A percentile compares a stretch with the other conserved stretches of the same genome.
These are phyloP conservation scores for Murraya koenigii DNA, from an alignment of 345 rosid genomes.

Conservation along the genomic window DNA sequence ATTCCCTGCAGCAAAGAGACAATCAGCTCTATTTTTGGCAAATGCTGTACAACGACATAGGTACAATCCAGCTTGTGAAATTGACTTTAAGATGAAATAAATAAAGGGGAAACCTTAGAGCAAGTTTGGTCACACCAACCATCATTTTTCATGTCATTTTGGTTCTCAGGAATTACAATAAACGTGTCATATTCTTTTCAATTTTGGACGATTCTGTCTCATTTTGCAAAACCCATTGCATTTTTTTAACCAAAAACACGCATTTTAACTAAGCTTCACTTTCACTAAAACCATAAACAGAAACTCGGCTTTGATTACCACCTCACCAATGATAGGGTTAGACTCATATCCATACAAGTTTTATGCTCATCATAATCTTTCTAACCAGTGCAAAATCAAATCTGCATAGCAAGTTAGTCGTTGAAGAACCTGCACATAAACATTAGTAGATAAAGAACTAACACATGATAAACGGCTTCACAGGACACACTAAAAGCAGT, in stretches of 20 bases:
- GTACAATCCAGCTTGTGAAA: background rate
- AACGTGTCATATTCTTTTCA: background rate
- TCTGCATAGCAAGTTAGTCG: background rate
- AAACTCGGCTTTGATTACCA: background rate
- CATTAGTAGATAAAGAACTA: background rate
- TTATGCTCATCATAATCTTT: background rate
- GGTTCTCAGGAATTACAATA: background rate
- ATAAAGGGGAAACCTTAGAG: background rate
- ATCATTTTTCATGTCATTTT: background rate
- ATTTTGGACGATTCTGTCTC: background rate
- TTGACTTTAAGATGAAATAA: background rate
- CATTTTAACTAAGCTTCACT: background rate
- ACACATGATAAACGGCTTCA: background rate
- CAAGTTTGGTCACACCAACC: background rate
- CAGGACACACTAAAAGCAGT: background rate
- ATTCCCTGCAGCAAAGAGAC: conserved; percentile 62
- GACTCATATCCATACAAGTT: background rate
- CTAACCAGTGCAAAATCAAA: conserved; percentile 11
- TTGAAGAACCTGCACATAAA: background rate
- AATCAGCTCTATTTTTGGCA: background rate
- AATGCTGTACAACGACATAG: background rate
- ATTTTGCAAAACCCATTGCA: background rate
- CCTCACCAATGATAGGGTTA: background rate
- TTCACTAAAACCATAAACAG: background rate
- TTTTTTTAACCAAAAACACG: background rate